Conservation (phyloP, 352 stramenopile species). For the Phytophthora capsici region DNA sequence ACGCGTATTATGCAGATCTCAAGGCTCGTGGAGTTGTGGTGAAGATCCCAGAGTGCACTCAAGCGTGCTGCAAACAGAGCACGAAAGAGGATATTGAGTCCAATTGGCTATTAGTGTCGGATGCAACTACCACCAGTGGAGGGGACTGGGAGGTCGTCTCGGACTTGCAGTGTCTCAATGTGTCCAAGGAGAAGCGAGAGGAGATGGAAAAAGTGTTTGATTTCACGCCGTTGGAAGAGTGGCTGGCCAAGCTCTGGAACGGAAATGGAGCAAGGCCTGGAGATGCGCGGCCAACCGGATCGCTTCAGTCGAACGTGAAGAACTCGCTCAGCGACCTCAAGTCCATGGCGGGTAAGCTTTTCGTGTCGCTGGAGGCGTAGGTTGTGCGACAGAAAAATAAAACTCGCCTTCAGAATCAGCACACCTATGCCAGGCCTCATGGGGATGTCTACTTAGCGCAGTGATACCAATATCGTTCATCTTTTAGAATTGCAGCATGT, state of each 20-base stretch:
- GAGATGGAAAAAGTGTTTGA: slow-evolving; percentile 64
- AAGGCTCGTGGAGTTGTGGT: slow-evolving; percentile 31
- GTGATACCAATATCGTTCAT: slow-evolving; percentile 24
- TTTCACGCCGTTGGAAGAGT: slow-evolving; percentile 71
- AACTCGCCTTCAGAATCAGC: neutral
- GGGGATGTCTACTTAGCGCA: neutral
- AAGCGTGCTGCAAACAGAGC: slow-evolving; percentile 66
- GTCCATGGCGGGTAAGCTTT: slow-evolving; percentile 61
- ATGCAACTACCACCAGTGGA: slow-evolving; percentile 57
- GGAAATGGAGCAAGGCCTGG: slow-evolving; percentile 27
- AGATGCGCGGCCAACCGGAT: slow-evolving; percentile 24
- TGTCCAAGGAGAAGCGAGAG: slow-evolving; percentile 69
- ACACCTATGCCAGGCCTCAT: neutral
- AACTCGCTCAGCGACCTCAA: slow-evolving; percentile 66
- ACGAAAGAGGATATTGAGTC: slow-evolving; percentile 83
- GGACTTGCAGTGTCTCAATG: slow-evolving; percentile 58
- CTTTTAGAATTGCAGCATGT: slow-evolving; percentile 6
- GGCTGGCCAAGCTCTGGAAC: slow-evolving; percentile 66
- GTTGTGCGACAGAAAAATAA: neutral
- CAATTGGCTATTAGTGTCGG: slow-evolving; percentile 83
- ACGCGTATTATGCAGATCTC: slow-evolving; percentile 72
- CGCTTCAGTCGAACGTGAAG: slow-evolving; percentile 58
- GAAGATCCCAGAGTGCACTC: slow-evolving; percentile 49
- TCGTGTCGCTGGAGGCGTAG: slow-evolving; percentile 49
- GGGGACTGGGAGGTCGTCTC: slow-evolving; percentile 81